Percentiles rank a stretch among this genome's conserved stretches.
Evolutionary conservation across 306 rosid species (phyloP).

Genomic region (Delonix regia): DNA sequence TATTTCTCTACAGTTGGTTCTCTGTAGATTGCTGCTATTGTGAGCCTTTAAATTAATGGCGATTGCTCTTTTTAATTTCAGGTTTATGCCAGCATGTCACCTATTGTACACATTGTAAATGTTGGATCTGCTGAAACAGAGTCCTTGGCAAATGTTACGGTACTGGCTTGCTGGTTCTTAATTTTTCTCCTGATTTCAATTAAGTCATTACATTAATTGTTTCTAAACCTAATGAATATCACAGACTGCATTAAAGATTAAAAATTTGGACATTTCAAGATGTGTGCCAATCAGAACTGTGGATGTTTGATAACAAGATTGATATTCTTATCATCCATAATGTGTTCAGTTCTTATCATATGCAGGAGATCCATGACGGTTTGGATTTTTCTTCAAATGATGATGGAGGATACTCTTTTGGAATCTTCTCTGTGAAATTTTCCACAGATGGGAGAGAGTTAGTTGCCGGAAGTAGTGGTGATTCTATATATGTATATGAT

Average conservation of each 20-base stretch:
- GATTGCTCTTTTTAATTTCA: constrained; percentile 43
- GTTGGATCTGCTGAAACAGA: constrained; percentile 68
- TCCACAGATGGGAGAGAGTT: constrained; percentile 91
- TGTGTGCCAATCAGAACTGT: constrained; percentile 2
- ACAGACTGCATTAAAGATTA: constrained; percentile 5
- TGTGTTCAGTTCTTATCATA: constrained; percentile 31
- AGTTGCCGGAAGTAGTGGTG: constrained; percentile 89
- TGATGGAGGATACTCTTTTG: constrained; percentile 68
- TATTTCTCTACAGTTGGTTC: constrained; percentile 2
- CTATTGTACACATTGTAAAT: constrained; percentile 78
- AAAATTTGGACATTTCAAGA: constrained; percentile 8
- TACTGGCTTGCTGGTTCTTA: constrained; percentile 40
- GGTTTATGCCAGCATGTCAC: constrained; percentile 99
- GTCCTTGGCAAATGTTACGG: constrained; percentile 79
- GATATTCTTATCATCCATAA: constrained; percentile 26
- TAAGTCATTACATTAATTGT: constrained; percentile 6
- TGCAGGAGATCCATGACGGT: constrained; percentile 90
- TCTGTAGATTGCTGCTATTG: not conserved
- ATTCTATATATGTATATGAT: constrained; percentile 88
- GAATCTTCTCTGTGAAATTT: constrained; percentile 83
- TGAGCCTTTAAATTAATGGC: constrained; percentile 6
- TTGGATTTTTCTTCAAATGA: constrained; percentile 70
- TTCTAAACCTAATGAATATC: constrained; percentile 16
- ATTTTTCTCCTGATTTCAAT: constrained; percentile 18
- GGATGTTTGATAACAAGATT: constrained; percentile 13